These are phyloP conservation scores for Conticribra guillardii DNA, from an alignment of 108 stramenopile species.

Conservation along the genomic window DNA sequence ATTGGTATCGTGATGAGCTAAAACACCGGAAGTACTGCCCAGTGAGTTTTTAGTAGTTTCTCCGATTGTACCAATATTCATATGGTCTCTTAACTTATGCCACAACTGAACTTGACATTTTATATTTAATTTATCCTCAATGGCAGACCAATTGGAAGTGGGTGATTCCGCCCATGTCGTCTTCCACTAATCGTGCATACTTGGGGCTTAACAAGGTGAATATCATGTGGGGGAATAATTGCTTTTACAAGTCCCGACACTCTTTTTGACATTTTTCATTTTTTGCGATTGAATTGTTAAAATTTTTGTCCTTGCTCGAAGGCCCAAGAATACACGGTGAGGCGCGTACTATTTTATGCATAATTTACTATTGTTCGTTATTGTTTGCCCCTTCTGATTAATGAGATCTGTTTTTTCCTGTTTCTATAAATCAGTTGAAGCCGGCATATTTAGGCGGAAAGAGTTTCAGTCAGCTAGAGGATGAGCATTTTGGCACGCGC, in stretches of 20 bases:
- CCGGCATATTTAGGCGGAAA: constrained; percentile 21
- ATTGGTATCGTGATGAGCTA: constrained; percentile 31
- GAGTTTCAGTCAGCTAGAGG: constrained; percentile 5
- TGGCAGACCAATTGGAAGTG: constrained; percentile 23
- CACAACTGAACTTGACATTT: too few species aligned
- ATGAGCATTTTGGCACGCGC: constrained; percentile 15
- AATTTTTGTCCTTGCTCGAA: neutral
- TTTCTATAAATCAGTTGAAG: constrained; percentile 18
- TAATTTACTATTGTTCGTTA: neutral
- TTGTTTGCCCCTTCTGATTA: neutral
- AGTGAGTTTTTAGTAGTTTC: too few species aligned
- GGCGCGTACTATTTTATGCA: too few species aligned
- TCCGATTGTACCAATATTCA: too few species aligned
- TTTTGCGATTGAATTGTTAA: too few species aligned
- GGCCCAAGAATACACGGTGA: constrained; percentile 27
- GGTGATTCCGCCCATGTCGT: constrained; percentile 27
- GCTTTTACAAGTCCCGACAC: neutral
- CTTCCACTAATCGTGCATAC: constrained; percentile 19
- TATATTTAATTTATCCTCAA: neutral
- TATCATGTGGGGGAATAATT: neutral
- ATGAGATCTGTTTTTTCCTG: neutral
- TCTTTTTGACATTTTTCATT: too few species aligned
- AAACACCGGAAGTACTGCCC: constrained; percentile 18
- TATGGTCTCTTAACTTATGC: too few species aligned
- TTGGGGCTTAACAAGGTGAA: constrained; percentile 13